Evolutionary conservation across 306 rosid genomes (phyloP), one percentile per base, ranked within the genome.

Genomic region (Quercus bicolor): DNA sequence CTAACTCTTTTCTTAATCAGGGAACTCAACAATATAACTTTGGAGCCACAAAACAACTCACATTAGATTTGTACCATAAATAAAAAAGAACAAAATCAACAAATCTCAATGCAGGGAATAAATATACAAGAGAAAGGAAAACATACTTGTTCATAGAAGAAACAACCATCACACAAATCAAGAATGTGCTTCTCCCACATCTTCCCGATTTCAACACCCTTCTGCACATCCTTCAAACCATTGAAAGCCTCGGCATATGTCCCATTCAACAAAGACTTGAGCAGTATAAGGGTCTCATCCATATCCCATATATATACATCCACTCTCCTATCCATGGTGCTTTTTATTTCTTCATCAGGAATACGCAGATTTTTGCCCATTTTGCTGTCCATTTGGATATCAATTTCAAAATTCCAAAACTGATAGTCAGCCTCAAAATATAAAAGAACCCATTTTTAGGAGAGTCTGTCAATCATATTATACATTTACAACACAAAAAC

Each of bases 271-370:
- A 94, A 85, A 54, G 98, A 94, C 82, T 88, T 88, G 71, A 94
- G 97, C 68, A 92, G 85, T 73, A 92, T 88, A 84, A 92, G 94
- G 72, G 97, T 94, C 91, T 94, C 98, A 62, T 94, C 98, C 98
- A 94, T 92, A 83, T 92, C 97, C 98, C 98, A 92, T 64, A 89
- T 76, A 37, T 89, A 89, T 16, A 92, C 95, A 78, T 88, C 88
- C 73, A 87, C 54, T 76, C 84, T 86, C 6, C 82, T 79, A 85
- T 78, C 85, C 64, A 68, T 68, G 75, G 52, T 48, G 29, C 72
- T 62, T 28, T 40, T 81, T 68, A 75, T 9, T 52, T 79, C 86
- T 75, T 83, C 75, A 20, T 79, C 83, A 48, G 75, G 68, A 52
- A 29, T 19, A 60, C 79, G 75, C 10, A 88, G 71, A 53, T 70